Base-by-base conservation (phyloP, 805 yeast genomes). In the Cyberlindnera americana region DNA sequence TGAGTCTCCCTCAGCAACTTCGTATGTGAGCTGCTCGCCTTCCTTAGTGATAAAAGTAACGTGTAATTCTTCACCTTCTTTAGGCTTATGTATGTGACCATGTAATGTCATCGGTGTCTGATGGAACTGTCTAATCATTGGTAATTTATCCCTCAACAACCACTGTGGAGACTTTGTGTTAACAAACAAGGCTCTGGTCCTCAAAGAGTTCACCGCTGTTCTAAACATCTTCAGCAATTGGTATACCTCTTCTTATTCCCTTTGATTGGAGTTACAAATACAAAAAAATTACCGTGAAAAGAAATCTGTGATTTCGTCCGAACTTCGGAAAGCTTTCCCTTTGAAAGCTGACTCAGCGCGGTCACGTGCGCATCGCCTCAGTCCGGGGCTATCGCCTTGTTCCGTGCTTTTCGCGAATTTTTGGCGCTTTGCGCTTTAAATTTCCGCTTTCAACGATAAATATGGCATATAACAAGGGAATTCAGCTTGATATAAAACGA, bases 1-100 rank as follows among this genome's bases (percentile, higher is more conserved):
- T 26, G 89, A 79, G 58, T 93, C 99, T 12, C 98, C 98, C 52
- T 83, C 96, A 3, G 91, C 82, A 2, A 83, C 98, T 56, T 89
- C 96, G 52, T 75, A 77, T 1, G 84, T 77, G 49, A 78, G 69
- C 59, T 89, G 96, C 30, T 74, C 70, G 5, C 98, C 98, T 46
- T 91, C 96, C 57, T 90, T 89, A 25, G 95, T 80, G 40, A 93
- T 86, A 62, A 88, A 93, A 0, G 97, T 90, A 35, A 91, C 73
- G 46, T 81, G 81, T 24, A 84, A 54, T 46, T 91, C 99, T 66
- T 93, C 95, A 27, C 99, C 99, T 3, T 93, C 86, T 31, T 83
- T 83, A 27, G 98, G 98, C 52, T 78, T 83, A 57, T 85, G 88
- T 41, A 91, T 63, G 59, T 91, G 97, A 16, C 96, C 97, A 57